Conservation (phyloP, 2,329 filamentous ascomycete genomes). For the Rhynchosporium graminicola region DNA sequence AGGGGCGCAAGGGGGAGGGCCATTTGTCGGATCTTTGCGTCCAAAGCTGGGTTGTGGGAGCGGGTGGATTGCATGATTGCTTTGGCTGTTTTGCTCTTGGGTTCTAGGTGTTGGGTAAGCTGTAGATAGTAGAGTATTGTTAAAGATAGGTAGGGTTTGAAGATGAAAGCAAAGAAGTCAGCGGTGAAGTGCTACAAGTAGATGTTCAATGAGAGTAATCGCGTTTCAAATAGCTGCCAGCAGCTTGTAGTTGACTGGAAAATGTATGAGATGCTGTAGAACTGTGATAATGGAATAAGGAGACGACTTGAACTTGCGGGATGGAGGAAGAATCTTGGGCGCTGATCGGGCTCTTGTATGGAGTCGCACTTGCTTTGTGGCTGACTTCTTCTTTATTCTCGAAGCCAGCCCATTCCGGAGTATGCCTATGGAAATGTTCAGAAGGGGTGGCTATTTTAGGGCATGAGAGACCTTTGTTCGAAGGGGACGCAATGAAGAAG, state of each 20-base stretch:
- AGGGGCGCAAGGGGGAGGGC: conserved; percentile 66
- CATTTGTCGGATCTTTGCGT: conserved; percentile 65
- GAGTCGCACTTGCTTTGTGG: conserved; percentile 16
- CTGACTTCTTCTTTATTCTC: conserved; percentile 11
- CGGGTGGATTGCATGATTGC: conserved; percentile 20
- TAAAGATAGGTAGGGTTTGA: background rate
- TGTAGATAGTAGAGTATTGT: background rate
- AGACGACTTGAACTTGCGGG: conserved; percentile 16
- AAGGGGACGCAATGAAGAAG: conserved; percentile 1
- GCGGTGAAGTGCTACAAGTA: background rate
- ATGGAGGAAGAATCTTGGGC: conserved; percentile 13
- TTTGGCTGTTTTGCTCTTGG: background rate
- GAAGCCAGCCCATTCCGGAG: conserved; percentile 8
- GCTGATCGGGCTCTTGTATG: conserved; percentile 18
- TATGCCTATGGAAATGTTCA: background rate
- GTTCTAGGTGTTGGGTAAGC: background rate
- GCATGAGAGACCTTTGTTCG: conserved; percentile 7
- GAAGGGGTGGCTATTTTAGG: conserved; percentile 9
- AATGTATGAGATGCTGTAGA: conserved; percentile 16
- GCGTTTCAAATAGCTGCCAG: conserved; percentile 32
- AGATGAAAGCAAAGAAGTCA: background rate
- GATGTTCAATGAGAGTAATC: conserved; percentile 15
- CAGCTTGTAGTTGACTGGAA: conserved; percentile 25
- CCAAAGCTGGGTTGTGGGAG: conserved; percentile 52
- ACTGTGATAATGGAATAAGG: conserved; percentile 5